phyloP scores from a whole-genome alignment of 495 filamentous ascomycete species.

The Penicillium dipodomyicola region DNA sequence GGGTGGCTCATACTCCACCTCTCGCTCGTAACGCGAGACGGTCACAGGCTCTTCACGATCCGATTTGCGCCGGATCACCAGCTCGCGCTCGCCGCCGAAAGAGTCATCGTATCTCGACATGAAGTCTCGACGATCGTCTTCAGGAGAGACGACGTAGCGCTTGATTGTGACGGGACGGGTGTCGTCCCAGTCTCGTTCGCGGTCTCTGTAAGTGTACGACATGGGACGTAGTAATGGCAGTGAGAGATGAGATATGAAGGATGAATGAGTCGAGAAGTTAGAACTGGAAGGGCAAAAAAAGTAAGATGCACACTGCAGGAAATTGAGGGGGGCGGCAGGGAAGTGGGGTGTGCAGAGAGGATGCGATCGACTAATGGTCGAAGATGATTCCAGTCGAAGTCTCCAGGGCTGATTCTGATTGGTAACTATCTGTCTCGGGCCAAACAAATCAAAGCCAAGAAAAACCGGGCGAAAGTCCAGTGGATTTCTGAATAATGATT shows the following conservation, averaged over 20 bases:
- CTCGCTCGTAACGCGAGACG: constrained; percentile 44
- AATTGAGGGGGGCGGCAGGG: constrained; percentile 26
- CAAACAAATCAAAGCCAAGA: constrained; percentile 21
- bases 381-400: constrained; percentile 10
- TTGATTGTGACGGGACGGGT: constrained; percentile 46
- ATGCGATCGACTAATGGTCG: constrained; percentile 25
- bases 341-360: constrained; percentile 23
- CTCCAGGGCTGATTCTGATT: constrained; percentile 16
- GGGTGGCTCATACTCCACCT: constrained; percentile 41
- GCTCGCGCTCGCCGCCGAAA: constrained; percentile 39
- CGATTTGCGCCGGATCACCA: constrained; percentile 50
- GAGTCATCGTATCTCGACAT: constrained; percentile 39
- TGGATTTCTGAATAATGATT: constrained; percentile 13
- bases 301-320: constrained; percentile 18
- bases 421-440: constrained; percentile 9
- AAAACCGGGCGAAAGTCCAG: not conserved
- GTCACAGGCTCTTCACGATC: constrained; percentile 44
- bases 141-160: constrained; percentile 49
- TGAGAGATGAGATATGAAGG: constrained; percentile 6
- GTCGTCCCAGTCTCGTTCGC: constrained; percentile 47
- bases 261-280: constrained; percentile 6
- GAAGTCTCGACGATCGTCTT: constrained; percentile 46
- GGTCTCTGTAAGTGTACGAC: constrained; percentile 47
- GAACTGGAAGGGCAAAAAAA: constrained; percentile 7
- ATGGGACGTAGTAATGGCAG: constrained; percentile 26